A percentile compares a stretch with the other conserved stretches of the same genome.
Conservation (phyloP, 768 basidiomycete genomes). For the Mycena pura region DNA sequence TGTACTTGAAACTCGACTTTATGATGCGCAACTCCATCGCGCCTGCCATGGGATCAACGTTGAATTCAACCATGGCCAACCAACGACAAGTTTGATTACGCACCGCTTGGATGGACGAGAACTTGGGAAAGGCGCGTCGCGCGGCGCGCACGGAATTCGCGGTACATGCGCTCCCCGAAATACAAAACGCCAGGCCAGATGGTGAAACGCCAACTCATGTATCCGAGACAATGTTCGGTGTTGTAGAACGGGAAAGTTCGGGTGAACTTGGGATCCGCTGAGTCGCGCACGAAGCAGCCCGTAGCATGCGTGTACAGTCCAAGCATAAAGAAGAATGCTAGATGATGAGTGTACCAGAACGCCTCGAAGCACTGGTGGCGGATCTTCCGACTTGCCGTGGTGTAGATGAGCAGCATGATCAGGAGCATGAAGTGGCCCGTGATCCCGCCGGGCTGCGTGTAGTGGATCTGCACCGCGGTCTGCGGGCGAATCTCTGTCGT, state of each 20-base stretch:
- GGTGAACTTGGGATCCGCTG: constrained; percentile 68
- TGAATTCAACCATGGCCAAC: background rate
- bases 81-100: background rate
- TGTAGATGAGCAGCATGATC: constrained; percentile 91
- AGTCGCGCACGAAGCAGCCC: constrained; percentile 94
- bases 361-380: constrained; percentile 91
- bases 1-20: constrained; percentile 92
- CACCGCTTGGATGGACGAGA: constrained; percentile 87
- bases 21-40: constrained; percentile 93
- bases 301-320: constrained; percentile 90
- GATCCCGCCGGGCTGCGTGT: constrained; percentile 86
- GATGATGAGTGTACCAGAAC: constrained; percentile 97
- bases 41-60: constrained; percentile 45
- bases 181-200: constrained; percentile 94
- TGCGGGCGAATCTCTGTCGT: constrained; percentile 78
- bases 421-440: constrained; percentile 96
- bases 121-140: constrained; percentile 86
- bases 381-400: constrained; percentile 88
- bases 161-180: constrained; percentile 84
- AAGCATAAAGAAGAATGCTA: constrained; percentile 93
- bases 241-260: constrained; percentile 85
- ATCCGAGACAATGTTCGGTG: constrained; percentile 86
- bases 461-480: constrained; percentile 83
- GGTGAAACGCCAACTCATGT: constrained; percentile 87
- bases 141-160: constrained; percentile 80